These are phyloP conservation scores for Aspergillus felis DNA, from an alignment of 2,329 filamentous ascomycete genomes.

Conservation along the genomic window DNA sequence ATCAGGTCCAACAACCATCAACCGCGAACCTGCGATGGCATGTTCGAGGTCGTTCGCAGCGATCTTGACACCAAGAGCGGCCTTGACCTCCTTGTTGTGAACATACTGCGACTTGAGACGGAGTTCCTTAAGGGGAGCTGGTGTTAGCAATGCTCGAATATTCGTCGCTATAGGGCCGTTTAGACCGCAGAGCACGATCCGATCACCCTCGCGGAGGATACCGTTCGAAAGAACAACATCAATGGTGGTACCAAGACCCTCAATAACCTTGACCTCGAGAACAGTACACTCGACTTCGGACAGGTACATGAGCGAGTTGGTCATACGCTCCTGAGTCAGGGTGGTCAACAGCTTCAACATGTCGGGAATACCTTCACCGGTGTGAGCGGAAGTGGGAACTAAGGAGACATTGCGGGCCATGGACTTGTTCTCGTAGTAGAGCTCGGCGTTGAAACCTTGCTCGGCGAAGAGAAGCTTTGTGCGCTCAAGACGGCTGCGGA, in stretches of 20 bases:
- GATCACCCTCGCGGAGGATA: conserved; percentile 88
- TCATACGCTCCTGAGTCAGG: conserved; percentile 96
- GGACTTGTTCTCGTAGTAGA: conserved; percentile 97
- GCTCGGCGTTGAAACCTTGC: conserved; percentile 95
- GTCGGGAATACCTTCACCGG: conserved; percentile 98
- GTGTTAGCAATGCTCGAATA: conserved; percentile 88
- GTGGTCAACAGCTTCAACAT: conserved; percentile 94
- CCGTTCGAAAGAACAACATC: conserved; percentile 96
- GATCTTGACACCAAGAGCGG: conserved; percentile 97
- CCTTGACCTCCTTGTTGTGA: conserved; percentile 99
- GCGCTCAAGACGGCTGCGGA: conserved; percentile 80
- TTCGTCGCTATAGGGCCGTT: conserved; percentile 94
- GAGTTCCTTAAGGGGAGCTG: conserved; percentile 86
- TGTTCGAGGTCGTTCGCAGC: conserved; percentile 92
- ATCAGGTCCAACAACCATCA: conserved; percentile 89
- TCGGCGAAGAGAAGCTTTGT: conserved; percentile 93
- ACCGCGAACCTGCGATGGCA: conserved; percentile 90
- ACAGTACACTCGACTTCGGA: conserved; percentile 97
- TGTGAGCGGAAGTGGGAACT: conserved; percentile 93
- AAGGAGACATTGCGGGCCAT: conserved; percentile 94
- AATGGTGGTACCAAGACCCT: conserved; percentile 97
- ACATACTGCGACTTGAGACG: conserved; percentile 95
- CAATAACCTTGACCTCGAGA: conserved; percentile 97
- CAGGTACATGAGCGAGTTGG: conserved; percentile 94
- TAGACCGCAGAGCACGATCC: conserved; percentile 92